A percentile compares a stretch with the other conserved stretches of the same genome.
phyloP scores from a whole-genome alignment of 2,329 filamentous ascomycete species.

The Fonsecaea erecta region DNA sequence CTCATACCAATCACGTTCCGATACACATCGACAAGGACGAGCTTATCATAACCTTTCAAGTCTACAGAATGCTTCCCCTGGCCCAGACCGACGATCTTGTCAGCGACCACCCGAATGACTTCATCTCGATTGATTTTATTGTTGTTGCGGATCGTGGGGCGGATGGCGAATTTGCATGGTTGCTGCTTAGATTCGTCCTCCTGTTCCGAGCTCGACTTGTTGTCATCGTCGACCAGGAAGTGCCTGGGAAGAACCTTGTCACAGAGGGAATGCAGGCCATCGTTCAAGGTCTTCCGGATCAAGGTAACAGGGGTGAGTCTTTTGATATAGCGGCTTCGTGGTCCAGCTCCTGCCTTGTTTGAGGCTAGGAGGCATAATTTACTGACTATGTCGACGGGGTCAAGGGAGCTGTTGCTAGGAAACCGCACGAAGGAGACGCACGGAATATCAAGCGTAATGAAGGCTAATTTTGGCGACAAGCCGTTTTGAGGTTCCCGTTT shows the following conservation, averaged over 20 bases:
- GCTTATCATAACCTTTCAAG: conserved; percentile 63
- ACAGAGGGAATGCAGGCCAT: conserved; percentile 62
- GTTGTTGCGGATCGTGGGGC: conserved; percentile 65
- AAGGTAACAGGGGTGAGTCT: conserved; percentile 64
- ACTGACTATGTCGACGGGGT: conserved; percentile 65
- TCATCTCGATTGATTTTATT: conserved; percentile 60
- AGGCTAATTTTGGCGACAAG: conserved; percentile 20
- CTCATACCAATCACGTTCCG: conserved; percentile 68
- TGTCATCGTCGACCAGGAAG: conserved; percentile 52
- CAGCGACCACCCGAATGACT: conserved; percentile 65
- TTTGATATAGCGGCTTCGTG: conserved; percentile 63
- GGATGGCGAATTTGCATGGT: conserved; percentile 62
- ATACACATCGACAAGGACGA: conserved; percentile 67
- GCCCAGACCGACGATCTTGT: conserved; percentile 48
- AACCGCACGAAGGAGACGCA: conserved; percentile 37
- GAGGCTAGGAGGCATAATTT: conserved; percentile 62
- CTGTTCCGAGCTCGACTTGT: conserved; percentile 52
- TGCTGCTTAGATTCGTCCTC: background rate
- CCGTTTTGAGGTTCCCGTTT: conserved; percentile 54
- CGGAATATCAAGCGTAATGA: conserved; percentile 37
- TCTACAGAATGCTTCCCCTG: conserved; percentile 64
- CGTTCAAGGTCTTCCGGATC: conserved; percentile 62
- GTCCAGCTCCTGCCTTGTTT: conserved; percentile 52
- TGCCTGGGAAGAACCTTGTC: conserved; percentile 62
- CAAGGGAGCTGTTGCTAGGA: conserved; percentile 37